Evolutionary conservation across 1,139 yeast species (phyloP), one percentile per base, ranked within the genome.

Genomic region (Yamadazyma trypodendri): DNA sequence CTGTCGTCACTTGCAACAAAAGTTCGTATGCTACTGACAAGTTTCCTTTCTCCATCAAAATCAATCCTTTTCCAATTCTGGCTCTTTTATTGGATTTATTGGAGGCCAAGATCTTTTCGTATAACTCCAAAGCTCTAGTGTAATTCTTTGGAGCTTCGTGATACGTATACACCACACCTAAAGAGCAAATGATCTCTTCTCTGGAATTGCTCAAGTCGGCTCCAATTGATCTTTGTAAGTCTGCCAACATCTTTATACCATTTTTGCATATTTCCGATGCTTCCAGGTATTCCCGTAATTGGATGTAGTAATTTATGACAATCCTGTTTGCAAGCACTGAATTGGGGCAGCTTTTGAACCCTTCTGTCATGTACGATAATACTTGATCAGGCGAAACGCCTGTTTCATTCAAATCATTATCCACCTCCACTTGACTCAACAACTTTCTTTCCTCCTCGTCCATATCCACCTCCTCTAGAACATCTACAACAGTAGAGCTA

Each of bases 71-170:
- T 10, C 97, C 97, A 24, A 90, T 73, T 44, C 76, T 70, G 0
- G 96, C 95, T 34, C 72, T 72, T 3, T 72, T 62, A 49, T 81
- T 78, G 6, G 42, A 36, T 2, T 60, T 51, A 37, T 76, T 77
- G 3, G 63, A 63, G 2, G 51, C 51, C 22, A 87, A 65, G 7
- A 89, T 77, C 23, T 71, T 65, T 36, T 84, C 84, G 57, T 84
- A 92, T 20, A 89, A 61, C 34, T 77, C 78, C 31, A 85, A 57
- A 0, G 98, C 97, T 28, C 82, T 70, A 8, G 76, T 70, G 53
- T 79, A 88, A 58, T 90, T 85, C 57, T 88, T 88, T 5, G 97
- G 98, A 0, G 96, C 86, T 55, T 90, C 96, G 54, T 81, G 76
- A 53, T 85, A 84, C 0, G 95, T 87, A 52, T 88, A 86, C 0